These are phyloP conservation scores for Colletotrichum sansevieriae DNA, from an alignment of 2,329 filamentous ascomycete species.

Conservation along the genomic window DNA sequence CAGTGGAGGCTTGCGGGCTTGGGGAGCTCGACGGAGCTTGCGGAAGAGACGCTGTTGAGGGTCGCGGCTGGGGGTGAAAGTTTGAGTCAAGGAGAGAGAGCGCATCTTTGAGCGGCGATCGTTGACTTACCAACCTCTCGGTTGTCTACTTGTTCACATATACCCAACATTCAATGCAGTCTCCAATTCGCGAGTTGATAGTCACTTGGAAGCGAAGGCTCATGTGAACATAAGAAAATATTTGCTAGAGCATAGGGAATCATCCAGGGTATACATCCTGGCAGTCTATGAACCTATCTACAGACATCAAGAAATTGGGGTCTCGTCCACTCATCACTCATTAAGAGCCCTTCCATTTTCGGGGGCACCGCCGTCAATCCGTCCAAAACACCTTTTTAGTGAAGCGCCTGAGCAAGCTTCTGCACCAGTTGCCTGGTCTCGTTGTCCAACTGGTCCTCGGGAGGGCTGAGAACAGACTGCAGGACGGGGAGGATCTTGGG, in stretches of 20 bases:
- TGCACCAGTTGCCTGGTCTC: constrained; percentile 77
- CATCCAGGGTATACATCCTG: constrained; percentile 35
- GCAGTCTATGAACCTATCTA: constrained; percentile 41
- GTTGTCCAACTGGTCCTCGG: constrained; percentile 80
- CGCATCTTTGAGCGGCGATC: constrained; percentile 24
- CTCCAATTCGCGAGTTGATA: no score
- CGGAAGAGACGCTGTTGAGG: constrained; percentile 50
- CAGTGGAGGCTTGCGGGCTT: constrained; percentile 53
- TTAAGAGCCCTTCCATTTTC: constrained; percentile 31
- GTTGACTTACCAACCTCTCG: neutral
- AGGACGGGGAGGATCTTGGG: constrained; percentile 78
- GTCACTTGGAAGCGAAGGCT: no score
- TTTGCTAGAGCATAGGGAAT: constrained; percentile 40
- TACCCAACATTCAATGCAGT: no score
- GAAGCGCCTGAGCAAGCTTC: constrained; percentile 68
- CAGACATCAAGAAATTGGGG: constrained; percentile 39
- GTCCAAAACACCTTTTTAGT: constrained; percentile 5
- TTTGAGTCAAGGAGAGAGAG: constrained; percentile 47
- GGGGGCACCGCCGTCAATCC: constrained; percentile 24
- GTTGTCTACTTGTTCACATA: no score
- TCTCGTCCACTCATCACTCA: constrained; percentile 42
- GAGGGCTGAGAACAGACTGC: constrained; percentile 77
- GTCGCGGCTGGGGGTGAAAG: constrained; percentile 44
- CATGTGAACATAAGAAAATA: neutral
- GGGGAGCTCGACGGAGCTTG: constrained; percentile 48